Percentiles rank a stretch among this genome's conserved stretches.
These are phyloP conservation scores for Guyanaporus albipodus DNA, from an alignment of 768 basidiomycete genomes.

Conservation along the genomic window DNA sequence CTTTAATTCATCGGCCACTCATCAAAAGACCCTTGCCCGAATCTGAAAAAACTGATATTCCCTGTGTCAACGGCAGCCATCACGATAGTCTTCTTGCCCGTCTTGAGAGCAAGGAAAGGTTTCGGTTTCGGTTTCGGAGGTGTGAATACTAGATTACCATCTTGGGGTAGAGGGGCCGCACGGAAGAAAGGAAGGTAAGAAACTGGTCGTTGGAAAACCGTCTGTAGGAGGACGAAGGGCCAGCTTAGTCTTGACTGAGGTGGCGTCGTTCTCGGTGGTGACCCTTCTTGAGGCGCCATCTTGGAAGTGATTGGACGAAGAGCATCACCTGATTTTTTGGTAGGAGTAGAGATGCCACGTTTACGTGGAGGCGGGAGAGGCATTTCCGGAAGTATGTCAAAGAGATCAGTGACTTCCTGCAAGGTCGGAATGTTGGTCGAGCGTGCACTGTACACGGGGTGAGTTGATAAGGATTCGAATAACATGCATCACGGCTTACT, in stretches of 20 bases:
- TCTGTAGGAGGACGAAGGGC: background rate
- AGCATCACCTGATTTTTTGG: slow-evolving; percentile 1
- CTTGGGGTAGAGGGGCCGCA: slow-evolving; percentile 3
- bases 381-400: slow-evolving; percentile 57
- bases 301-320: slow-evolving; percentile 5
- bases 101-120: slow-evolving; percentile 77
- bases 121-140: slow-evolving; percentile 56
- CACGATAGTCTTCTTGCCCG: slow-evolving; percentile 78
- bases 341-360: slow-evolving; percentile 12
- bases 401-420: slow-evolving; percentile 71
- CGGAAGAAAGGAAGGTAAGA: slow-evolving; percentile 6
- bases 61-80: slow-evolving; percentile 89
- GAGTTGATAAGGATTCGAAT: slow-evolving; percentile 7
- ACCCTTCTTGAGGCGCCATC: slow-evolving; percentile 3
- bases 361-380: slow-evolving; percentile 60
- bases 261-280: background rate
- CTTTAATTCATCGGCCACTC: slow-evolving; percentile 67
- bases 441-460: slow-evolving; percentile 54
- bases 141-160: slow-evolving; percentile 27
- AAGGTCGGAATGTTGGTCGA: slow-evolving; percentile 80
- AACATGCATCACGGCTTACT: slow-evolving; percentile 47
- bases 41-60: slow-evolving; percentile 83
- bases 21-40: slow-evolving; percentile 80
- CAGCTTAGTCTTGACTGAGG: background rate
- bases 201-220: slow-evolving; percentile 2